Evolutionary conservation across 2,329 filamentous ascomycete genomes (phyloP).

Genomic region (Aspergillus pseudoterreus): DNA sequence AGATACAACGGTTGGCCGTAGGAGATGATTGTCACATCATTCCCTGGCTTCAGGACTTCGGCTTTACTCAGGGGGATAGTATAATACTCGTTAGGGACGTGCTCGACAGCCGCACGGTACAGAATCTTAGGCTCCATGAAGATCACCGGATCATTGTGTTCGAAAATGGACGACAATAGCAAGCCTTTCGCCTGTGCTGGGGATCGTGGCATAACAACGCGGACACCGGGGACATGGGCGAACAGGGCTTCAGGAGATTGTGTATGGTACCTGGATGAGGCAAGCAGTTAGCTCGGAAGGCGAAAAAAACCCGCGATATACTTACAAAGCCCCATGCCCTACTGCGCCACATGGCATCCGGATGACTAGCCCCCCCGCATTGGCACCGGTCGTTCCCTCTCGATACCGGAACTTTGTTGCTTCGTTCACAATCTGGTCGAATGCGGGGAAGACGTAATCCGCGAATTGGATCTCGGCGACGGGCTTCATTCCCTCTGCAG

Average conservation of each 20-base stretch:
- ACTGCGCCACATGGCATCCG: conserved; percentile 89
- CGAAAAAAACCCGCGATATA: background rate
- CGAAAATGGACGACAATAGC: conserved; percentile 69
- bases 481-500: conserved; percentile 86
- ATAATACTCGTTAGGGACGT: conserved; percentile 78
- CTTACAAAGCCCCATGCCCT: conserved; percentile 74
- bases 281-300: background rate
- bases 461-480: conserved; percentile 95
- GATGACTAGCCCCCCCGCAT: conserved; percentile 75
- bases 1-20: conserved; percentile 89
- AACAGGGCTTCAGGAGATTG: conserved; percentile 88
- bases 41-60: conserved; percentile 75
- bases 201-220: conserved; percentile 81
- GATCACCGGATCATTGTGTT: conserved; percentile 77
- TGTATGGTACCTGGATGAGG: conserved; percentile 63
- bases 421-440: conserved; percentile 92
- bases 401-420: conserved; percentile 84
- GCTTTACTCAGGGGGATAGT: conserved; percentile 82
- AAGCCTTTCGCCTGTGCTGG: conserved; percentile 87
- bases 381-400: conserved; percentile 60
- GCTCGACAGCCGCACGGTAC: conserved; percentile 86
- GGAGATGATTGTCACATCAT: conserved; percentile 76
- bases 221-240: conserved; percentile 78
- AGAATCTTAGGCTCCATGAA: conserved; percentile 95
- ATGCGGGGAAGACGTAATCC: conserved; percentile 89